A percentile compares a stretch with the other conserved stretches of the same genome.
These are phyloP conservation scores for Candida bentonensis DNA, from an alignment of 805 yeast species.

Conservation along the genomic window DNA sequence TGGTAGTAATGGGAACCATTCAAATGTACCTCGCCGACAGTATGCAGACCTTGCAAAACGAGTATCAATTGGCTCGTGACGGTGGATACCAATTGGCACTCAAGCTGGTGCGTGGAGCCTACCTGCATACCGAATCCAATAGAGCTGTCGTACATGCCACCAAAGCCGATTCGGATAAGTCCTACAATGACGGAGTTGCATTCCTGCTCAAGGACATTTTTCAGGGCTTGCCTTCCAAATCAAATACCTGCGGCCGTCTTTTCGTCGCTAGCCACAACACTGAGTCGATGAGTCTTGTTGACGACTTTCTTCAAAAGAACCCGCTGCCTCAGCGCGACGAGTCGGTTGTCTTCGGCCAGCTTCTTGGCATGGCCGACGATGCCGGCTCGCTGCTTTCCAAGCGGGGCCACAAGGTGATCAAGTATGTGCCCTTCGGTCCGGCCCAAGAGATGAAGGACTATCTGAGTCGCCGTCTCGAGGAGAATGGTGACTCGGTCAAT, in stretches of 20 bases:
- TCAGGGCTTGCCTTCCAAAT: neutral
- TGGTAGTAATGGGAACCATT: conserved; percentile 74
- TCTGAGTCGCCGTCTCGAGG: conserved; percentile 77
- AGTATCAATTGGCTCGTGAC: conserved; percentile 47
- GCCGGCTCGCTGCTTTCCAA: conserved; percentile 62
- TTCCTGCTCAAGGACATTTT: conserved; percentile 44
- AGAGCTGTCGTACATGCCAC: conserved; percentile 61
- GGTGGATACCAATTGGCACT: conserved; percentile 61
- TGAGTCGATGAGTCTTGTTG: conserved; percentile 60
- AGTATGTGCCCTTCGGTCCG: conserved; percentile 98
- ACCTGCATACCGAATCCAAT: conserved; percentile 75
- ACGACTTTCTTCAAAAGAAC: conserved; percentile 18
- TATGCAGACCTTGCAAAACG: conserved; percentile 42
- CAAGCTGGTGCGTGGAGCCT: conserved; percentile 92
- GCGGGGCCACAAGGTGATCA: conserved; percentile 61
- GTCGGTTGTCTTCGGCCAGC: conserved; percentile 68
- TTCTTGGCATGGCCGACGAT: conserved; percentile 92
- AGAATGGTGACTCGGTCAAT: conserved; percentile 89
- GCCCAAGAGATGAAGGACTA: conserved; percentile 88
- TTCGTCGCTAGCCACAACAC: conserved; percentile 87
- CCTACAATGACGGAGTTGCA: conserved; percentile 59
- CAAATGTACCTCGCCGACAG: conserved; percentile 83
- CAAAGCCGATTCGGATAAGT: conserved; percentile 66
- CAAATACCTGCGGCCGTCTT: conserved; percentile 25
- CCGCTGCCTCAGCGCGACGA: conserved; percentile 14